Base-by-base conservation (phyloP, 768 basidiomycete species). In the Porpolomopsis calyptriformis region DNA sequence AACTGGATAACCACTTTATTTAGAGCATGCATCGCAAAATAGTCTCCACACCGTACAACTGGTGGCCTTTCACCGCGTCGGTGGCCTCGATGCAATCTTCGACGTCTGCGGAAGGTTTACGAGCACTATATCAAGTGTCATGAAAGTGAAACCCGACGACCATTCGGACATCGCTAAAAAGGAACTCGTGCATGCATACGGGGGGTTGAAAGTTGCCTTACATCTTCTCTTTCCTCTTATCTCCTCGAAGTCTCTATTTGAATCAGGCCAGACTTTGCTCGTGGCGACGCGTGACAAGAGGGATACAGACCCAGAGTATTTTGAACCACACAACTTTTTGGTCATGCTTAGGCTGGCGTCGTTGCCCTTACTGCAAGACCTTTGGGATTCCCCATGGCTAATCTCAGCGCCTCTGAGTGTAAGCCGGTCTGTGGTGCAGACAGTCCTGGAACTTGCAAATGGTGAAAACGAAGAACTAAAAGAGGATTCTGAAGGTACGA, bases 361-460 rank as follows among this genome's bases (percentile, higher is more conserved):
- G 18, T 64, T 91, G 18, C 87, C 91, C 0, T 59, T 85, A 10
- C 54, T 88, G 11, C 70, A 66, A 23, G 69, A 70, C 5, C 68
- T 92, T 16, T 98, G 96, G 96, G 73, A 81, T 46, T 77, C 90
- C 3, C 57, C 74, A 1, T 97, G 94, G 93, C 70, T 98, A 0
- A 67, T 77, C 20, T 72, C 76, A 3, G 78, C 85, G 0, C 90
- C 91, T 3, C 65, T 86, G 14, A 74, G 77, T 44, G 72, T 93
- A 47, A 80, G 77, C 60, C 81, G 81, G 57, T 77, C 78, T 24
- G 78, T 87, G 40, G 80, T 91, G 12, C 78, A 81, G 31, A 76
- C 78, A 10, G 74, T 93, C 34, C 71, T 97, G 34, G 84, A 89
- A 60, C 72, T 98, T 36, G 73, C 85, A 44, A 80, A 80, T 51